These are phyloP conservation scores for Stenogyne calaminthoides DNA, from an alignment of 305 asterid genomes.

Conservation along the genomic window DNA sequence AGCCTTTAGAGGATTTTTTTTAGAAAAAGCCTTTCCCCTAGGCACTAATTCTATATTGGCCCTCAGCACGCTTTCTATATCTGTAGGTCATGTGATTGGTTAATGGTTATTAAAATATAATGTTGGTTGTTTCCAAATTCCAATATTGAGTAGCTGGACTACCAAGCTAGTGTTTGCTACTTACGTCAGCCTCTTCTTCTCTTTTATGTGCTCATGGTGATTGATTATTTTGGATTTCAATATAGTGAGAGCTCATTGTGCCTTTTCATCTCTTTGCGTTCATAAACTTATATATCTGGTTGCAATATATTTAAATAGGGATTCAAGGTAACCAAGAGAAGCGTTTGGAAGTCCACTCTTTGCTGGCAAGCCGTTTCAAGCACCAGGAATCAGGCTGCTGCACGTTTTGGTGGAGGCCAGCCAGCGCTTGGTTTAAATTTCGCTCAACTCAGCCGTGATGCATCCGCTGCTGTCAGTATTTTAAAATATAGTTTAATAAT, in stretches of 20 bases:
- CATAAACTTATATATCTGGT: neutral
- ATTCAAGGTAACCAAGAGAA: conserved; percentile 71
- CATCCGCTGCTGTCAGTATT: conserved; percentile 95
- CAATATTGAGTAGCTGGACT: neutral
- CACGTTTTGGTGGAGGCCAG: conserved; percentile 68
- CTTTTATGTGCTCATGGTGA: neutral
- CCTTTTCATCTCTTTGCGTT: conserved; percentile 3
- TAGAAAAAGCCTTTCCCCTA: neutral
- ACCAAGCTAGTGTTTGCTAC: neutral
- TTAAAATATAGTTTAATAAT: conserved; percentile 13
- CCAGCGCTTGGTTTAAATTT: conserved; percentile 88
- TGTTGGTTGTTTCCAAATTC: conserved; percentile 14
- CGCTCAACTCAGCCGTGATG: conserved; percentile 93
- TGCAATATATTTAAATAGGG: conserved; percentile 55
- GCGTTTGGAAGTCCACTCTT: conserved; percentile 72
- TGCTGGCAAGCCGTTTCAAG: conserved; percentile 91
- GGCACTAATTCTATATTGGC: neutral
- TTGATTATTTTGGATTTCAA: conserved; percentile 3
- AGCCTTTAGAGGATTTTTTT: neutral
- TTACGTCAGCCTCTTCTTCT: neutral
- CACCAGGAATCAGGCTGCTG: conserved; percentile 67
- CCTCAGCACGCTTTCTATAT: neutral
- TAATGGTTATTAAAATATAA: neutral
- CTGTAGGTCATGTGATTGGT: neutral
- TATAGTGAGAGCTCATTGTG: neutral